Conservation (phyloP, 2,329 filamentous ascomycete genomes). For the Salinomyces thailandicus region DNA sequence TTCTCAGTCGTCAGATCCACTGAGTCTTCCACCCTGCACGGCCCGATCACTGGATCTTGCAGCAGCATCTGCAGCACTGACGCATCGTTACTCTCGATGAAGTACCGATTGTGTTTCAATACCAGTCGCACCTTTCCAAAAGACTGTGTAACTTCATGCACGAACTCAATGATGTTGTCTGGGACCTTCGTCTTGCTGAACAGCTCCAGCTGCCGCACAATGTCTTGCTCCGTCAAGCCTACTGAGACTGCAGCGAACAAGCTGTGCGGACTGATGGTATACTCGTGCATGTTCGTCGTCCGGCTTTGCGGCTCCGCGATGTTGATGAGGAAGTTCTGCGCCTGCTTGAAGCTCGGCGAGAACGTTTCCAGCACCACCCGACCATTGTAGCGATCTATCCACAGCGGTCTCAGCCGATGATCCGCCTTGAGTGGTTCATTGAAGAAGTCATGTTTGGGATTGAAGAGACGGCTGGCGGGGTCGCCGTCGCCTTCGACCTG, state of each 20-base stretch:
- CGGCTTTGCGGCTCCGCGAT: constrained; percentile 88
- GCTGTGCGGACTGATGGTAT: constrained; percentile 81
- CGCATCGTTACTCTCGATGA: constrained; percentile 82
- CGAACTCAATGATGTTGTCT: constrained; percentile 68
- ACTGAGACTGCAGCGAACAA: constrained; percentile 93
- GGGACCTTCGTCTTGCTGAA: constrained; percentile 84
- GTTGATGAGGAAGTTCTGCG: constrained; percentile 89
- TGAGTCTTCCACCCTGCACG: constrained; percentile 61
- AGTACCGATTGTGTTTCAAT: constrained; percentile 87
- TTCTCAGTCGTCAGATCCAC: constrained; percentile 67
- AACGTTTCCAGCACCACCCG: constrained; percentile 92
- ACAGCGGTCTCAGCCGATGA: constrained; percentile 79
- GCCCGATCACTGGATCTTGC: constrained; percentile 70
- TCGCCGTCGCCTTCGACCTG: constrained; percentile 33
- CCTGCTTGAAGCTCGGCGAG: constrained; percentile 72
- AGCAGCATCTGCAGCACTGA: constrained; percentile 78
- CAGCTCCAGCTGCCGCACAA: constrained; percentile 76
- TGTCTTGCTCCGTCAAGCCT: constrained; percentile 79
- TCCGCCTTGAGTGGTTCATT: constrained; percentile 75
- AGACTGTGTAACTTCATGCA: constrained; percentile 71
- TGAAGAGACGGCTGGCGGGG: constrained; percentile 46
- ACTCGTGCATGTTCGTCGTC: constrained; percentile 87
- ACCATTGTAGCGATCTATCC: constrained; percentile 81
- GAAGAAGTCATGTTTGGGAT: constrained; percentile 64
- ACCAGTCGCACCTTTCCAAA: constrained; percentile 96